Conservation (phyloP, 1,284 basidiomycete genomes). For the Fomitopsis betulina region DNA sequence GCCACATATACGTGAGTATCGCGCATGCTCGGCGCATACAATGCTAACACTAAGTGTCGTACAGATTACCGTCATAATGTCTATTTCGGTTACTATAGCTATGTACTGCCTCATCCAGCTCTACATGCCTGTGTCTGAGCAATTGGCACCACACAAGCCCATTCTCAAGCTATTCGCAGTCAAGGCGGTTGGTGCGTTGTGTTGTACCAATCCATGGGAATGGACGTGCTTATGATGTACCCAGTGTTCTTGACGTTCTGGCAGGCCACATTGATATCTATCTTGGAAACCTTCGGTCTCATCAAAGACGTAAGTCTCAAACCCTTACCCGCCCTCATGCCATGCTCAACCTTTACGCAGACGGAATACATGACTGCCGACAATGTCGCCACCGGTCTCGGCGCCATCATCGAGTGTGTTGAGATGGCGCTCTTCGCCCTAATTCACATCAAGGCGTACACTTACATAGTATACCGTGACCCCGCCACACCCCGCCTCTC, state of each 20-base stretch:
- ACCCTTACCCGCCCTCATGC: background rate
- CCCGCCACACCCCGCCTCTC: conserved; percentile 35
- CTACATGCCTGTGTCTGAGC: conserved; percentile 54
- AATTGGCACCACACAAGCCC: conserved; percentile 58
- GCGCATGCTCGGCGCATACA: background rate
- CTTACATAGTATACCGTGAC: conserved; percentile 58
- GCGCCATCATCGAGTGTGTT: conserved; percentile 65
- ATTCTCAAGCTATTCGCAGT: conserved; percentile 71
- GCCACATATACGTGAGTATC: conserved; percentile 58
- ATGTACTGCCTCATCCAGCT: conserved; percentile 83
- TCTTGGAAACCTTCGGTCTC: conserved; percentile 56
- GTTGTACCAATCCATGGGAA: background rate
- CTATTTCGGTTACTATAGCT: conserved; percentile 71
- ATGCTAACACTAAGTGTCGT: conserved; percentile 1
- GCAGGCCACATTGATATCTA: conserved; percentile 63
- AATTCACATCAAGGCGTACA: conserved; percentile 72
- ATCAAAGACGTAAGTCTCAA: conserved; percentile 56
- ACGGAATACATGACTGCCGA: conserved; percentile 67
- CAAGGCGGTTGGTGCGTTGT: conserved; percentile 63
- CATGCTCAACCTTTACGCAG: conserved; percentile 26
- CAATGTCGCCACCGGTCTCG: conserved; percentile 71
- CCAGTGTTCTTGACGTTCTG: conserved; percentile 78
- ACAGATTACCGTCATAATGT: conserved; percentile 60
- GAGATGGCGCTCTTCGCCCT: conserved; percentile 76
- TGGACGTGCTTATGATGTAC: background rate